These are phyloP conservation scores for Ramaria sp. DNA, from an alignment of 768 basidiomycete species.

Conservation along the genomic window DNA sequence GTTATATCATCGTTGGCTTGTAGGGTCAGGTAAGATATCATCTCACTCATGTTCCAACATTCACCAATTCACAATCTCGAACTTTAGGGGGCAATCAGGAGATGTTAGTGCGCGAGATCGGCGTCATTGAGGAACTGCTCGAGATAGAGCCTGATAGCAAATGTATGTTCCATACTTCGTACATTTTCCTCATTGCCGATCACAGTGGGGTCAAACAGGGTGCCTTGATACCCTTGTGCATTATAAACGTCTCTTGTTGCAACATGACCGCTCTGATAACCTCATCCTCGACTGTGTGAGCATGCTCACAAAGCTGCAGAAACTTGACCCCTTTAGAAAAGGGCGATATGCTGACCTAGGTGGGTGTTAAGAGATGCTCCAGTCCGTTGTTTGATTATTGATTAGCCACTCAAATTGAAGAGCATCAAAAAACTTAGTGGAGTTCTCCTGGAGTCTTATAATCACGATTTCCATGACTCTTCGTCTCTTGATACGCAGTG, in stretches of 20 bases:
- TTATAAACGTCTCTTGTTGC: constrained; percentile 65
- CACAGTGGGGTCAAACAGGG: constrained; percentile 41
- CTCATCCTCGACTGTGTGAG: constrained; percentile 35
- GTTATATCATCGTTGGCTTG: constrained; percentile 98
- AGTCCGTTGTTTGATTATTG: background rate
- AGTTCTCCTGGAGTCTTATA: no score
- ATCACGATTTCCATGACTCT: no score
- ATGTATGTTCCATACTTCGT: constrained; percentile 39
- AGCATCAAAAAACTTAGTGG: background rate
- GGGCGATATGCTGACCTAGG: constrained; percentile 56
- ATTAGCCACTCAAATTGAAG: background rate
- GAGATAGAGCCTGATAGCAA: constrained; percentile 88
- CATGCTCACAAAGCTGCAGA: constrained; percentile 46
- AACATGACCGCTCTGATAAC: constrained; percentile 21
- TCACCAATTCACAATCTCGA: background rate
- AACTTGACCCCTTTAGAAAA: constrained; percentile 55
- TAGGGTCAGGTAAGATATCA: constrained; percentile 54
- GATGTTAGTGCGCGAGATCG: constrained; percentile 65
- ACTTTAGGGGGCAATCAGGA: constrained; percentile 43
- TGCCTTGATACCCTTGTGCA: constrained; percentile 87
- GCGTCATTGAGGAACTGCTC: constrained; percentile 69
- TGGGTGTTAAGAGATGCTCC: background rate
- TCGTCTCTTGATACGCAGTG: no score
- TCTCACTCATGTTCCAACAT: background rate
- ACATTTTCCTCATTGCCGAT: background rate